Evolutionary conservation across 2,329 filamentous ascomycete genomes (phyloP), one percentile per base, ranked within the genome.

Genomic region (Monilinia laxa): DNA sequence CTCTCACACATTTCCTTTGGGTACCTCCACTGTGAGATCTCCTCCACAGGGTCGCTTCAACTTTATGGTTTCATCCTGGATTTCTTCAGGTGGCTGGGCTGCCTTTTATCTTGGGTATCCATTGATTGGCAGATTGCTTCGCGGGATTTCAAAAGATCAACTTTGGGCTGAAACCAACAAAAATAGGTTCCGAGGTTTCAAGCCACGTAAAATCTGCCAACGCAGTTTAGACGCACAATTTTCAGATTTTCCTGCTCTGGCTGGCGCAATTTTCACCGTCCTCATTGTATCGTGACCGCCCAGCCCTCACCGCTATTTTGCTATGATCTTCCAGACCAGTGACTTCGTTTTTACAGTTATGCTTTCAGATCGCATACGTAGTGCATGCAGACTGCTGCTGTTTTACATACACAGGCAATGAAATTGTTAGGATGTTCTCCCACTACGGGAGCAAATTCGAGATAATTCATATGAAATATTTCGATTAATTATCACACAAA

Each of bases 291-390:
- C n/a, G 45, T 51, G 28, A 38, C n/a, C 20, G 54, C 28, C 45
- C 31, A 60, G 45, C 16, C 58, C 31, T 23, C 58, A 60, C 28
- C 58, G 45, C 58, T 51, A 51, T 28, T 52, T 49, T 25, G 35
- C 20, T 16, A 16, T 23, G 25, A 28, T 20, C 31, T 12, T 60
- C 31, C 28, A 60, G 2, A 38, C 45, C 45, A 51, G n/a, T 60
- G 9, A 16, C 14, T 38, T 51, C 28, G 12, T n/a, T 25, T 3
- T 9, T 51, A 14, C 2, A 60, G 16, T 38, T 28, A 60, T 60
- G 45, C 45, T 51, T 51, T 51, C 4, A 4, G 18, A 18, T 60
- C 45, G 57, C 45, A 47, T 49, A 23, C 31, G 23, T 9, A 16
- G n/a, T 38, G 20, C 11, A 38, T 20, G 28, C 18, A 59, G 40